Base-by-base conservation (phyloP, 2,329 filamentous ascomycete genomes). In the Botryosphaeria dothidea region DNA sequence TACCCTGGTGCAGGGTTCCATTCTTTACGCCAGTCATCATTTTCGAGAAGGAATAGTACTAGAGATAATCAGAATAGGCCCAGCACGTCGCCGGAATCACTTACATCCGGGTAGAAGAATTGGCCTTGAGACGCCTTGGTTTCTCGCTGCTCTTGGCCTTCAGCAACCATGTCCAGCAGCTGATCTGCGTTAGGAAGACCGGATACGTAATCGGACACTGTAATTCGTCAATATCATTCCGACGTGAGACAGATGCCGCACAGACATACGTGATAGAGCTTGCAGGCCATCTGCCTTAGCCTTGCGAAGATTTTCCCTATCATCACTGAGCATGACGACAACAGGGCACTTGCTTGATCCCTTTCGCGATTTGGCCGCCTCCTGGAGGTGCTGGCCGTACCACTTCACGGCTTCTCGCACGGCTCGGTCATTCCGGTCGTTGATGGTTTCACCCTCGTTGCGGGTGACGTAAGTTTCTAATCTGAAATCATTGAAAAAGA, bases 401-500 rank as follows among this genome's bases (percentile, higher is more conserved):
- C 95, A 99, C 73, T 89, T 87, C 60, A 93, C 92, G 1, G 94
- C 92, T 70, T 85, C 87, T 54, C 95, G 86, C 31, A 99, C 92
- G 49, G 95, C 93, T 67, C 93, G 88, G 77, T 99, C 96, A 74
- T 99, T 99, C 63, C 95, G 87, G 77, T 99, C 95, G 75, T 99
- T 99, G 79, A 99, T 95, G 3, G 87, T 90, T 81, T 99, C 95
- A 41, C 91, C 90, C 5, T 84, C 78, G 21, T 89, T 85, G 67
- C 95, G 86, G 29, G 85, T 81, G 54, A 97, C 87, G 73, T 97
- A 91, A 0, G 95, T 99, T 78, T 99, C 96, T 43, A 93, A 83
- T 60, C 94, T 87, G 75, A 99, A 99, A 72, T 99, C 95, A 77
- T 99, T 99, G 86, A 98, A 98, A 77, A 99, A 99, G 61, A 99